These are phyloP conservation scores for Evernia prunastri DNA, from an alignment of 495 filamentous ascomycete genomes.

Conservation along the genomic window DNA sequence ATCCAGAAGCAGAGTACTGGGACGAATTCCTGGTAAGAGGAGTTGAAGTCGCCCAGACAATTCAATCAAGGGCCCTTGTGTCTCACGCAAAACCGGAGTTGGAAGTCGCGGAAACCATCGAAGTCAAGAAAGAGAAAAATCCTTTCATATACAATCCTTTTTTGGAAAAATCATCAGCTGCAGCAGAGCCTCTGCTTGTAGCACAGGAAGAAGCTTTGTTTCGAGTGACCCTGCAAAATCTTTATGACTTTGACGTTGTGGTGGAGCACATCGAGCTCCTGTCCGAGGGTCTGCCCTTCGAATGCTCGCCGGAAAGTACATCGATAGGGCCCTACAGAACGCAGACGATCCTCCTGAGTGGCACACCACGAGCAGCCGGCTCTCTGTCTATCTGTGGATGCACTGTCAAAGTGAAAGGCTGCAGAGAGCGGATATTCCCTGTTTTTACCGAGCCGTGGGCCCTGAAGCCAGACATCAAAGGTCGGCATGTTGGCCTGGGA, in stretches of 20 bases:
- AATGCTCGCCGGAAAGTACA: conserved; percentile 56
- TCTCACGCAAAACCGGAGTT: conserved; percentile 67
- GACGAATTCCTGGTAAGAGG: conserved; percentile 88
- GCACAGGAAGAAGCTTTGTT: conserved; percentile 71
- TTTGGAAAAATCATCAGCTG: conserved; percentile 45
- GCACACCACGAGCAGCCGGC: conserved; percentile 59
- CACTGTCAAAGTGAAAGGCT: conserved; percentile 70
- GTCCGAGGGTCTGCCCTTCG: conserved; percentile 62
- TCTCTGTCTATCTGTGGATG: conserved; percentile 70
- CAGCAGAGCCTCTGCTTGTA: conserved; percentile 61
- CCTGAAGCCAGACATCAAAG: conserved; percentile 59
- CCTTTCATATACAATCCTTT: conserved; percentile 95
- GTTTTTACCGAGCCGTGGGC: conserved; percentile 74
- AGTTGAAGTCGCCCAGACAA: conserved; percentile 57
- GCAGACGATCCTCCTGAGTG: conserved; percentile 67
- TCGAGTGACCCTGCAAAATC: conserved; percentile 80
- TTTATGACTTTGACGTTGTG: conserved; percentile 85
- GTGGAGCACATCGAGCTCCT: conserved; percentile 76
- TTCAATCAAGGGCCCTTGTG: conserved; percentile 52
- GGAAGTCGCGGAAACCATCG: conserved; percentile 50
- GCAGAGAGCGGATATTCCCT: conserved; percentile 71
- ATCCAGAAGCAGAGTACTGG: conserved; percentile 83
- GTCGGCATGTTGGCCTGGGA: conserved; percentile 5
- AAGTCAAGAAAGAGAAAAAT: conserved; percentile 52
- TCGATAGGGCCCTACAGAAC: conserved; percentile 71